Percentiles rank a stretch among this genome's conserved stretches.
Evolutionary conservation across 73 alveolate species (phyloP).

Genomic region (Tetrahymena elliotti): DNA sequence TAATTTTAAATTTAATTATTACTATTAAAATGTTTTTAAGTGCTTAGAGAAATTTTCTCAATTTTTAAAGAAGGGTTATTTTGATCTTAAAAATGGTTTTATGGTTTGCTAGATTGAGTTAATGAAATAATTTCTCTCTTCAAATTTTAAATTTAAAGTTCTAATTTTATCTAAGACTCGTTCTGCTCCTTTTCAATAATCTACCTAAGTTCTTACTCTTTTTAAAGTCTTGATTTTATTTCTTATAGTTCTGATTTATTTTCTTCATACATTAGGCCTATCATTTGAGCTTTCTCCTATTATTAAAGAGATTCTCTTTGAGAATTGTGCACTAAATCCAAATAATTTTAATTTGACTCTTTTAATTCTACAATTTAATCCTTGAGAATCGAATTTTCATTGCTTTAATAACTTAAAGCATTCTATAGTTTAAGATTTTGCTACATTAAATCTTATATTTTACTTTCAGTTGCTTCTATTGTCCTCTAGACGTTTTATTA

Average conservation of each 20-base stretch:
- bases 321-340: background rate
- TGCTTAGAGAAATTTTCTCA: background rate
- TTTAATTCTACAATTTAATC: background rate
- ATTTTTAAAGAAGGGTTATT: background rate
- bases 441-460: background rate
- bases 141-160: background rate
- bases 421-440: background rate
- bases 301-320: background rate
- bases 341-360: background rate
- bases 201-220: background rate
- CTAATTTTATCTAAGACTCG: background rate
- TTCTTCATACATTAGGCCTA: background rate
- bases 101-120: background rate
- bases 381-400: background rate
- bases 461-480: background rate
- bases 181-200: background rate
- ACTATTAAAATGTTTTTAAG: background rate
- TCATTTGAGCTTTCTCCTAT: background rate
- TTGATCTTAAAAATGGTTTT: background rate
- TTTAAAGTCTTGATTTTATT: background rate
- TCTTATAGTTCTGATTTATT: background rate
- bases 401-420: background rate
- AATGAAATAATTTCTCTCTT: background rate
- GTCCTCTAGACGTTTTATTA: background rate
- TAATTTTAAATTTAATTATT: background rate